Base-by-base conservation (phyloP, 2,329 filamentous ascomycete species). In the Huntiella bhutanensis region DNA sequence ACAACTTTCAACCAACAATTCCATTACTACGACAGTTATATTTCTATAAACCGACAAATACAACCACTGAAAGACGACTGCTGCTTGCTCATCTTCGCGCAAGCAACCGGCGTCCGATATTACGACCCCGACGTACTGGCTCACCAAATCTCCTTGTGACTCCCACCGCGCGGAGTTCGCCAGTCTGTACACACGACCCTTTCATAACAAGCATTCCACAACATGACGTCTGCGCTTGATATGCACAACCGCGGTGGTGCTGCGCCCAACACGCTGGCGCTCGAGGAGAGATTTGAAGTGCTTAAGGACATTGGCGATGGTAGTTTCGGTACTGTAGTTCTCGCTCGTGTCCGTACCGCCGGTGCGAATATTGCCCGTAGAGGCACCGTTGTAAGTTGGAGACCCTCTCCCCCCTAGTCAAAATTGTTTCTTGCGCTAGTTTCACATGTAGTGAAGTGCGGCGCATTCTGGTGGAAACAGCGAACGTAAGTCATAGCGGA, bases 261-360 rank as follows among this genome's bases (percentile, higher is more conserved):
- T 64, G 59, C 64, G 61, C 63, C 68, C 50, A 61, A 62, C 45
- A 64, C 60, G 36, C 56, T 79, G 64, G 73, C 77, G 46, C 75
- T 98, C 46, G 87, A 95, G 60, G 91, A 98, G 60, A 79, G 87
- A 55, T 98, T 95, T 60, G 88, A 98, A 63, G 79, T 98, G 47
- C 68, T 98, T 59, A 98, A 96, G 65, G 91, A 98, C 58, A 92
- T 98, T 60, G 91, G 91, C 43, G 91, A 98, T 75, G 91, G 91
- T 54, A 96, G 91, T 66, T 98, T 98, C 60, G 91, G 91, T 50
- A 96, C 86, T 59, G 91, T 98, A 53, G 82, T 83, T 49, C 71
- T 98, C 52, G 91, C 88, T 55, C 77, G 91, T 61, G 87, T 94
- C 53, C 79, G 91, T 58, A 86, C 82, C 54, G 88, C 87, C 52